Base-by-base conservation (phyloP, 225 moss, liverwort and hornwort species). In the Ulota crispa region DNA sequence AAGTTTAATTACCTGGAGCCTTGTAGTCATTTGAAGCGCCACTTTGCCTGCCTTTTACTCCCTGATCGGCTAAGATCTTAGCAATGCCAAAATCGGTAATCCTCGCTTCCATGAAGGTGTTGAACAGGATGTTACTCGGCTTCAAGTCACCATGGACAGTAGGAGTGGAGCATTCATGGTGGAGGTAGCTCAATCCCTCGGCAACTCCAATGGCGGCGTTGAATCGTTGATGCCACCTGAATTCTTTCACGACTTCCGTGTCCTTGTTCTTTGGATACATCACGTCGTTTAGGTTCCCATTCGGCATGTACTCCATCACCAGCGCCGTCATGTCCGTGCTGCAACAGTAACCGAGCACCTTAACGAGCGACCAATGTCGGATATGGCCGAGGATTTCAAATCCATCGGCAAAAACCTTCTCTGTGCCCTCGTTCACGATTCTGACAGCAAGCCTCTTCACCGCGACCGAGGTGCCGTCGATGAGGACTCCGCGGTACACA, bases 321-420 rank as follows among this genome's bases (percentile, higher is more conserved):
- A 90, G 55, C 10, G 90, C 90, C 8, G 82, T 90, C 34, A 86
- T 59, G 7, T 90, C 86, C 19, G 80, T 80, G 45, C 86, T 82
- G 72, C 81, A 86, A 32, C 90, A 90, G 2, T 88, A 90, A 6
- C 84, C 82, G n/a, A 90, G 52, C 28, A 90, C 81, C 73, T 88
- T 88, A n/a, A 90, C 90, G 16, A 90, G 82, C 52, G 87, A 88
- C 85, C 79, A 85, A 77, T 90, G 88, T 8, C 90, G 90, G 32
- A 67, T 28, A 26, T 82, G 88, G 65, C 82, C 82, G 6, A 88
- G 82, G 16, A 73, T 23, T 67, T 88, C 90, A 30, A 88, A 79
- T 8, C 41, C 79, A 2, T 76, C 61, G 12, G 47, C 82, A 6
- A 88, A 64, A 18, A 78, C 60, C 45, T 61, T 73, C 36, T 81